Base-by-base conservation (phyloP, 2,329 filamentous ascomycete genomes). In the Chaetomium sp. region DNA sequence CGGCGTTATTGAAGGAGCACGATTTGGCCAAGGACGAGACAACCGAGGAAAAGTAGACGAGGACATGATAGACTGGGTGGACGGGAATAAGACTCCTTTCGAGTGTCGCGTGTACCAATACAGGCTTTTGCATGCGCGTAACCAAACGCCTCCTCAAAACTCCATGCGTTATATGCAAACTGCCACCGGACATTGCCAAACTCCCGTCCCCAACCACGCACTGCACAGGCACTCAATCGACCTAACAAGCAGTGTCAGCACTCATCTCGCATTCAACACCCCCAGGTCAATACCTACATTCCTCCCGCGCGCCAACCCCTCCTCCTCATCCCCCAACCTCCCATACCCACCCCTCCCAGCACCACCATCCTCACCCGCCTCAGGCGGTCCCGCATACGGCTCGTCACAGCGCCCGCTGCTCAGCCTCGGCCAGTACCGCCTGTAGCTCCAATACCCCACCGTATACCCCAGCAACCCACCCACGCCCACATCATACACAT, bases 1-100 rank as follows among this genome's bases (percentile, higher is more conserved):
- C 92, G 76, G 88, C 90, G 58, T 82, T 99, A 78, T 82, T 99
- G 74, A 96, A 93, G 85, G 92, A 98, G 83, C 93, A 99, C 74
- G 94, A 94, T 72, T 80, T 99, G 77, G 94, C 92, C 67, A 98
- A 97, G 85, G 86, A 88, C 70, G 91, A 94, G 75, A 87, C 87
- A 69, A 78, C 86, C 16, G 88, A 92, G 75, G 88, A 88, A 70
- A 86, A 86, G 75, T 87, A 82, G 69, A 64, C 10, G 10, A 19
- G 23, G 53, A 27, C 38, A 53, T 12, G 51, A 62, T 56, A 64
- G 62, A 60, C 19, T 27, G 54, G 27, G 27, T 45, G 47, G 57
- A 45, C 55, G 31, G 58, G 16, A 61, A 60, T 57, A 27, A 33
- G 57, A 65, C 58, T 66, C 57, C 42, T 67, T 65, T 67, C 65